phyloP scores from a whole-genome alignment of 495 filamentous ascomycete species.

The Lichenothelia convexa region DNA sequence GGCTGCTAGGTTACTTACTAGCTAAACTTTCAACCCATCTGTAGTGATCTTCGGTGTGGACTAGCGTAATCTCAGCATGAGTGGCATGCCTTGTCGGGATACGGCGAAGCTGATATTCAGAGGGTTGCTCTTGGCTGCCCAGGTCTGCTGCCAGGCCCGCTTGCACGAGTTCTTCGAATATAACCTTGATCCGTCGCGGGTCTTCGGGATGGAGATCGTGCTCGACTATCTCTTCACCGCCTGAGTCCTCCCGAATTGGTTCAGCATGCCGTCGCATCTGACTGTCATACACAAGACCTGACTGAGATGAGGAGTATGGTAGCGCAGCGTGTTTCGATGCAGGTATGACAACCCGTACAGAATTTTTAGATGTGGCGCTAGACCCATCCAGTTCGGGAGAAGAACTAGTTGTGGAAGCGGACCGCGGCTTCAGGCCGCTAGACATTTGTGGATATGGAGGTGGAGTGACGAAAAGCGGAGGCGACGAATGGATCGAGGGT shows the following conservation, averaged over 20 bases:
- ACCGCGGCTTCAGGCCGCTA: no score
- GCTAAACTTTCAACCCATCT: conserved; percentile 50
- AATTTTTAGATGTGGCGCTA: background rate
- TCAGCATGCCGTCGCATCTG: conserved; percentile 88
- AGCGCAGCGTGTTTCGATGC: conserved; percentile 9
- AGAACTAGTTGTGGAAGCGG: no score
- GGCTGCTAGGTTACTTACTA: conserved; percentile 20
- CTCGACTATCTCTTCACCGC: no score
- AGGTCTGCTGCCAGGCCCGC: conserved; percentile 53
- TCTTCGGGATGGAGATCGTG: conserved; percentile 60
- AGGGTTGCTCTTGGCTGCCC: conserved; percentile 26
- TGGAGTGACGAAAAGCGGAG: no score
- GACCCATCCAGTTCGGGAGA: no score
- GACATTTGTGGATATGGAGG: no score
- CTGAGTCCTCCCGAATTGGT: no score
- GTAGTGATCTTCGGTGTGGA: conserved; percentile 59
- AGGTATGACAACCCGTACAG: conserved; percentile 8
- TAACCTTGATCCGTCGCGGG: conserved; percentile 71
- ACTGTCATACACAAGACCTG: conserved; percentile 67
- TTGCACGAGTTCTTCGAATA: conserved; percentile 66
- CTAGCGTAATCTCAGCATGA: conserved; percentile 53
- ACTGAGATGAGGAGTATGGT: conserved; percentile 25
- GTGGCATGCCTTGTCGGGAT: conserved; percentile 62
- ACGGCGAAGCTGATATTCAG: conserved; percentile 45
- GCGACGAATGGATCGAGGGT: no score